Conservation (phyloP, 345 rosid genomes). For the Boechera stricta region DNA sequence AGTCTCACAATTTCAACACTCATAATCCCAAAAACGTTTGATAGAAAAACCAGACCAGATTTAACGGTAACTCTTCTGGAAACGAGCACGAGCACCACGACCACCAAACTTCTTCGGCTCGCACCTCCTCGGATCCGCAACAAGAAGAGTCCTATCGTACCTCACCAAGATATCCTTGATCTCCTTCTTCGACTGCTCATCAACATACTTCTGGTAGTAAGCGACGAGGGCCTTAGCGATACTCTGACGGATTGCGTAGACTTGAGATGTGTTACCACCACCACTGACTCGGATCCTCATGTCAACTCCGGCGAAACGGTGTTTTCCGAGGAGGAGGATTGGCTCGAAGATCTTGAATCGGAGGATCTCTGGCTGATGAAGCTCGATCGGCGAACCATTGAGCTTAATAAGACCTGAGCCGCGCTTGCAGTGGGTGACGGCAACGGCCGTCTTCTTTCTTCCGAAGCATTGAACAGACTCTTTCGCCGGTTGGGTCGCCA, state of each 20-base stretch:
- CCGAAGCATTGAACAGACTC: slow-evolving; percentile 83
- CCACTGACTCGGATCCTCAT: slow-evolving; percentile 87
- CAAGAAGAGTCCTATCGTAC: slow-evolving; percentile 83
- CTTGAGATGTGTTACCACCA: slow-evolving; percentile 91
- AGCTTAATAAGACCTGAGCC: slow-evolving; percentile 80
- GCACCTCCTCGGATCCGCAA: slow-evolving; percentile 87
- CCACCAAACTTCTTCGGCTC: slow-evolving; percentile 98
- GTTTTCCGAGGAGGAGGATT: slow-evolving; percentile 70
- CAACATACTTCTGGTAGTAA: slow-evolving; percentile 80
- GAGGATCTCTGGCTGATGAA: slow-evolving; percentile 82
- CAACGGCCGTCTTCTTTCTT: slow-evolving; percentile 85
- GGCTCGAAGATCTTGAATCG: slow-evolving; percentile 85
- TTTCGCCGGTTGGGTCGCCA: slow-evolving; percentile 52
- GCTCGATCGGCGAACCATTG: slow-evolving; percentile 84
- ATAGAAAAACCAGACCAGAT: slow-evolving; percentile 16
- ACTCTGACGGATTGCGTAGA: slow-evolving; percentile 90
- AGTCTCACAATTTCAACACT: slow-evolving; percentile 27
- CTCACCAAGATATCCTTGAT: slow-evolving; percentile 78
- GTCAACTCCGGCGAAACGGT: slow-evolving; percentile 81
- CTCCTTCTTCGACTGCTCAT: slow-evolving; percentile 91
- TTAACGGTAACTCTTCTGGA: slow-evolving; percentile 94
- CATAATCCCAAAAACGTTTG: background rate
- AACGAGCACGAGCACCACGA: slow-evolving; percentile 86
- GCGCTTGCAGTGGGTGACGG: slow-evolving; percentile 80
- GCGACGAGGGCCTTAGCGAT: slow-evolving; percentile 93